Conservation (phyloP, 345 rosid species). For the Syzygium grande region DNA sequence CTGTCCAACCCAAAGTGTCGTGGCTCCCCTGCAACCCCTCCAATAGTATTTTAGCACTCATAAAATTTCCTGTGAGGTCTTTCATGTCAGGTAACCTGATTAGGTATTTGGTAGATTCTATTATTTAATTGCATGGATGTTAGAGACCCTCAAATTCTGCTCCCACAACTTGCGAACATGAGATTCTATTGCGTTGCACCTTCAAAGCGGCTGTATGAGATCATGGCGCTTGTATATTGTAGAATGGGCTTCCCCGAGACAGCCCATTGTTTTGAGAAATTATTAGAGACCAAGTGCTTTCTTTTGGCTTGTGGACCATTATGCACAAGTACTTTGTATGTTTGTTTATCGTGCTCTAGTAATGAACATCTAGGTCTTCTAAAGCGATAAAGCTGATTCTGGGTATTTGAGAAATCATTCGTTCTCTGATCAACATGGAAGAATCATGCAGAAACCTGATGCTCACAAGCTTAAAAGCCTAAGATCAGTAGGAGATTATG, state of each 20-base stretch:
- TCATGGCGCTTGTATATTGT: no score
- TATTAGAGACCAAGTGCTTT: neutral
- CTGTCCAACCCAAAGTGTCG: no score
- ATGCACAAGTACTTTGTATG: neutral
- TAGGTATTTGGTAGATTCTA: no score
- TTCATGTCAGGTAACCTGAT: no score
- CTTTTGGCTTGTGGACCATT: neutral
- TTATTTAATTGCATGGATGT: conserved; percentile 90
- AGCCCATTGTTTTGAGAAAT: no score
- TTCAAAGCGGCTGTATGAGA: no score
- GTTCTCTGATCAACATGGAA: neutral
- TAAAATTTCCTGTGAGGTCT: no score
- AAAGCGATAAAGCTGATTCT: neutral
- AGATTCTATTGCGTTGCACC: no score
- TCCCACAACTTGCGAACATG: conserved; percentile 55
- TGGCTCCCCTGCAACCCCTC: no score
- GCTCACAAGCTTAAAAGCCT: neutral
- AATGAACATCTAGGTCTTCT: neutral
- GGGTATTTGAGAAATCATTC: neutral
- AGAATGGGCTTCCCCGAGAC: no score
- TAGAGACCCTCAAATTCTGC: conserved; percentile 74
- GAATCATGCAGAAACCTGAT: neutral
- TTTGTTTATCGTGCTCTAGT: neutral
- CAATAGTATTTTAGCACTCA: no score
- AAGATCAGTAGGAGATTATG: neutral